These are phyloP conservation scores for Mycothermus thermophilus DNA, from an alignment of 495 filamentous ascomycete species.

Conservation along the genomic window DNA sequence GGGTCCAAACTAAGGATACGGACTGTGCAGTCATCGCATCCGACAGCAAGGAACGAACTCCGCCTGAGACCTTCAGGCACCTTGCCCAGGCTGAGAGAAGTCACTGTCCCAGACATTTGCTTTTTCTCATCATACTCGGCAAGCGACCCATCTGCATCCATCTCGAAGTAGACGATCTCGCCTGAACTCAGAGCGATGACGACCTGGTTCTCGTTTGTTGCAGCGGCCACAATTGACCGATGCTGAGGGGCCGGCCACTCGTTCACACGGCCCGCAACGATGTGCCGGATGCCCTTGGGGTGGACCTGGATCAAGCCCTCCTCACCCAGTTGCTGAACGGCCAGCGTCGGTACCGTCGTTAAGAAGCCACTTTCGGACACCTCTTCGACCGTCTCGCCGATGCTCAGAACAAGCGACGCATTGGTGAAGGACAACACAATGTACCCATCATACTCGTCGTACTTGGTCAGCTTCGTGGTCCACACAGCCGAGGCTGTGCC, in stretches of 20 bases:
- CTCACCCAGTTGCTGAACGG: conserved; percentile 86
- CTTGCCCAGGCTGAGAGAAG: conserved; percentile 81
- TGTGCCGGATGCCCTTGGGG: conserved; percentile 85
- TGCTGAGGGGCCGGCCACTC: conserved; percentile 92
- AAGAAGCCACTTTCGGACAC: conserved; percentile 87
- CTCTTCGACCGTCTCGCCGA: conserved; percentile 93
- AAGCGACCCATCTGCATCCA: conserved; percentile 79
- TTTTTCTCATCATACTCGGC: conserved; percentile 93
- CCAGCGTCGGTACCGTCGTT: conserved; percentile 70
- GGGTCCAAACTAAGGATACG: conserved; percentile 83
- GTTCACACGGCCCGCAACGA: conserved; percentile 70
- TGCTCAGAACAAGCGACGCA: conserved; percentile 69
- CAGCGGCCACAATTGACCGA: conserved; percentile 87
- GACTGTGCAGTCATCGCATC: conserved; percentile 91
- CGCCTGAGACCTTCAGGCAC: conserved; percentile 79
- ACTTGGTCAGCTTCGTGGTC: conserved; percentile 78
- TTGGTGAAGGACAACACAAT: conserved; percentile 57
- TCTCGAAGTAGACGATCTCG: conserved; percentile 95
- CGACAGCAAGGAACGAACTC: conserved; percentile 84
- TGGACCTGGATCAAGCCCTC: conserved; percentile 90
- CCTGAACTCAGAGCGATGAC: conserved; percentile 86
- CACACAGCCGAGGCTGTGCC: conserved; percentile 79
- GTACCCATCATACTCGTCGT: conserved; percentile 75
- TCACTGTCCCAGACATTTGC: conserved; percentile 92
- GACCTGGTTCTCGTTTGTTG: conserved; percentile 86